phyloP scores from a whole-genome alignment of 306 rosid species.

The Potentilla sterilis region DNA sequence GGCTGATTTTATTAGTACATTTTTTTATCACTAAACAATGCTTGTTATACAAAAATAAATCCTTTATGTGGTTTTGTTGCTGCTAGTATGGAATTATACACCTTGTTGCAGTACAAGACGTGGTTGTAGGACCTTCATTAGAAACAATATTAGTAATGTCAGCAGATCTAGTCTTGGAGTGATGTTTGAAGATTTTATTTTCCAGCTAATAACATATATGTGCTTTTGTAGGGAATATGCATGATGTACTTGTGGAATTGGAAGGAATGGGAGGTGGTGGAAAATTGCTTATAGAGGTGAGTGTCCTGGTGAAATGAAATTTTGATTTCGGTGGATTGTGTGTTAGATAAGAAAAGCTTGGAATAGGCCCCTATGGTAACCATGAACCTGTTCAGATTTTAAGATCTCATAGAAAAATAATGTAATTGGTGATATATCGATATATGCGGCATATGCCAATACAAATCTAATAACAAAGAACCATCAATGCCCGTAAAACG shows the following conservation, averaged over 20 bases:
- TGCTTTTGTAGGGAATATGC: slow-evolving; percentile 59
- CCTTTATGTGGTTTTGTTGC: slow-evolving; percentile 3
- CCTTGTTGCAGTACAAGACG: background rate
- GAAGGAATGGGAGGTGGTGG: slow-evolving; percentile 99
- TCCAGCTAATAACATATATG: slow-evolving; percentile 23
- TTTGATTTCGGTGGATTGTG: background rate
- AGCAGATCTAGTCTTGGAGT: slow-evolving; percentile 8
- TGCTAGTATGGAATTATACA: background rate
- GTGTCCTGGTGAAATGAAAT: slow-evolving; percentile 31
- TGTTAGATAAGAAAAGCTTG: background rate
- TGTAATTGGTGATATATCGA: background rate
- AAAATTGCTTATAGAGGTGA: slow-evolving; percentile 78
- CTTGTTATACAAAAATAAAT: background rate
- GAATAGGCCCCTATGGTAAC: background rate
- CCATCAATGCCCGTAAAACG: background rate
- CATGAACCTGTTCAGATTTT: background rate
- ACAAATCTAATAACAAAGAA: background rate
- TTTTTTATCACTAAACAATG: background rate
- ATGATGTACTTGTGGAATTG: slow-evolving; percentile 78
- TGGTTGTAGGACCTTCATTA: slow-evolving; percentile 4
- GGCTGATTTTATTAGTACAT: slow-evolving; percentile 17
- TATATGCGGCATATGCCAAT: background rate
- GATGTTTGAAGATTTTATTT: slow-evolving; percentile 20
- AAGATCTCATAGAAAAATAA: background rate
- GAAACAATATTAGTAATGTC: slow-evolving; percentile 4